phyloP scores from a whole-genome alignment of 129 eudicot genomes.

The Arctium lappa region DNA sequence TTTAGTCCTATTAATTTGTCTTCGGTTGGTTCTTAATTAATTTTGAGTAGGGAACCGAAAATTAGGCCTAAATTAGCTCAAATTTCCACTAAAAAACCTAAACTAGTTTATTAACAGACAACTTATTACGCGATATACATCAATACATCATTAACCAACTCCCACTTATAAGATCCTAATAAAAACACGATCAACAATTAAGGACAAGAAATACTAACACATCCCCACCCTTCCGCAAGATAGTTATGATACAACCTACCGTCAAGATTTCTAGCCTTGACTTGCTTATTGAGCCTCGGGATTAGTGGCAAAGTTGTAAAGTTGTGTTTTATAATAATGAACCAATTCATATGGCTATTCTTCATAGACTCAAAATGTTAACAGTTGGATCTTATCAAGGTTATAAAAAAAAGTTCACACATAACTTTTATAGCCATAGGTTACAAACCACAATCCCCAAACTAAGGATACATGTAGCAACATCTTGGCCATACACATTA shows the following conservation, averaged over 20 bases:
- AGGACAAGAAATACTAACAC: not conserved
- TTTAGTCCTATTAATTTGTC: not conserved
- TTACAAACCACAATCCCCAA: not conserved
- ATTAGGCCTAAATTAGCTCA: constrained; percentile 12
- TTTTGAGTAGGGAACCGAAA: not conserved
- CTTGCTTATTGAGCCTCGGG: not conserved
- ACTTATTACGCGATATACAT: not conserved
- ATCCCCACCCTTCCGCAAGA: not conserved
- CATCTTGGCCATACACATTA: not conserved
- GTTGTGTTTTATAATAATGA: not conserved
- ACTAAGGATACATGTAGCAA: not conserved
- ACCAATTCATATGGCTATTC: not conserved
- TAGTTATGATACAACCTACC: not conserved
- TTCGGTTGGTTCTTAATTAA: not conserved
- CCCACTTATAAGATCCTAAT: not conserved
- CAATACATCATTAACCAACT: not conserved
- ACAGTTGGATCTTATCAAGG: not conserved
- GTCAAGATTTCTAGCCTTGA: not conserved
- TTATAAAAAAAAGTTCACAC: not conserved
- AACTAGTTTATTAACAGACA: not conserved
- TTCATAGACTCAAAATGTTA: not conserved
- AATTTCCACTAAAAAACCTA: constrained; percentile 8
- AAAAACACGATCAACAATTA: constrained; percentile 4
- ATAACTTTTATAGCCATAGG: not conserved
- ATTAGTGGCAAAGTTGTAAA: not conserved